Base-by-base conservation (phyloP, 2,329 filamentous ascomycete species). In the Fusarium sp. region DNA sequence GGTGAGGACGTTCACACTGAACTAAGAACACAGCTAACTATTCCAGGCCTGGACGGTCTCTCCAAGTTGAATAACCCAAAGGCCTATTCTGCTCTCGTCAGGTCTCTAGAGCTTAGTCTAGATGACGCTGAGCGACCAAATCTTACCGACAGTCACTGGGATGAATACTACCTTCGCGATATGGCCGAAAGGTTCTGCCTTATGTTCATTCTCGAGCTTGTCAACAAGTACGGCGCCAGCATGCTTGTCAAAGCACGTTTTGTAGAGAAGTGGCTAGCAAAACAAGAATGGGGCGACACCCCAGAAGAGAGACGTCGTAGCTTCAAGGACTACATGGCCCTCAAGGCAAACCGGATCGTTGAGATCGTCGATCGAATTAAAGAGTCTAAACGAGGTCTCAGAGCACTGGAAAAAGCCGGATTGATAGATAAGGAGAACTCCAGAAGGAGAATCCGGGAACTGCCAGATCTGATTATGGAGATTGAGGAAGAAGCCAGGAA, bases 261-360 rank as follows among this genome's bases (percentile, higher is more conserved):
- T 65, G 84, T 94, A 39, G 88, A 90, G 62, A 88, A 87, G 56
- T 94, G 92, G 92, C 84, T 94, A n/a, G 85, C 82, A 33, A 88
- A 87, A 71, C 92, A 94, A 75, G 86, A 88, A 9, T 94, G 91
- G 82, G 91, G 90, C 20, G 80, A 82, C 19, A 78, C 78, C 2
- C 78, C 83, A 3, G 83, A 85, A 55, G 84, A 88, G 61, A 80
- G 83, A 40, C 80, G 79, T n/a, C 78, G 75, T 17, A 88, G 85
- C 68, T 90, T 89, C 71, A 77, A 76, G 22, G 76, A 81, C 30
- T 87, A 88, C 75, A 77, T 84, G 78, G 71, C 80, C 22, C 75
- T 78, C 72, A 82, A 84, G 73, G 78, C 80, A 72, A 90, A 86
- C 76, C 72, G 78, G 17, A 85, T 85, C 63, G 83, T 80, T 68